A percentile compares a stretch with the other conserved stretches of the same genome.
phyloP scores from a whole-genome alignment of 306 rosid genomes.

The Crataegus laevigata region DNA sequence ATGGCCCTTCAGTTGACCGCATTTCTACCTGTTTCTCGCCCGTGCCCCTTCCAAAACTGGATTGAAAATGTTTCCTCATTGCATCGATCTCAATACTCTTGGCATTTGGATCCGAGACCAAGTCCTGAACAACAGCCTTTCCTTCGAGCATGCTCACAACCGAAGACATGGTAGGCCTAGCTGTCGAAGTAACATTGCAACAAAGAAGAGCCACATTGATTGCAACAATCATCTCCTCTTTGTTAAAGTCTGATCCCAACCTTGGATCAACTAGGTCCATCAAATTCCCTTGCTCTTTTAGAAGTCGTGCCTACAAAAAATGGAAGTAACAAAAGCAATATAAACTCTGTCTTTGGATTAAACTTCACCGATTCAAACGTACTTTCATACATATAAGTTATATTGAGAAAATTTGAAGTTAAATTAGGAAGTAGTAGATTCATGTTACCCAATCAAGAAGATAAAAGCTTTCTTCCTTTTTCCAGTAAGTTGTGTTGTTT shows the following conservation, averaged over 20 bases:
- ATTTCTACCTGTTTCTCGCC: conserved; percentile 9
- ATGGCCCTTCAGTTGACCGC: conserved; percentile 8
- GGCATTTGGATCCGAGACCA: not conserved
- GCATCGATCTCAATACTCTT: conserved; percentile 7
- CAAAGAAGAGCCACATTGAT: conserved; percentile 35
- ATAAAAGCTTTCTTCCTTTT: conserved; percentile 1
- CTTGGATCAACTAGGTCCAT: conserved; percentile 36
- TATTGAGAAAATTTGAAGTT: not conserved
- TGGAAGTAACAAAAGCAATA: not conserved
- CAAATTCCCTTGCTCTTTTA: conserved; percentile 18
- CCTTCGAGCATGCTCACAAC: conserved; percentile 51
- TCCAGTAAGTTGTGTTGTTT: conserved; percentile 4
- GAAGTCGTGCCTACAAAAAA: conserved; percentile 21
- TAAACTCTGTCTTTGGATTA: too few relatives aligned
- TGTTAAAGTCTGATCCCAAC: conserved; percentile 21
- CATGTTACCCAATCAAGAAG: conserved; percentile 32
- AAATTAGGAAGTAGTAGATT: not conserved
- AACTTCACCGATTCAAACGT: not conserved
- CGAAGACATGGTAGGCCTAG: conserved; percentile 34
- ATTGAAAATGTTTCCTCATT: conserved; percentile 18
- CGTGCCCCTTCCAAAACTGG: not conserved
- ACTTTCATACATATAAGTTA: not conserved
- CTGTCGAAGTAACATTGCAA: conserved; percentile 19
- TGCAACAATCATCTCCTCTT: conserved; percentile 19
- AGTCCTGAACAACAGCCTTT: conserved; percentile 5